Evolutionary conservation across 805 yeast genomes (phyloP).

Genomic region (Kluyveromyces aestuarii): DNA sequence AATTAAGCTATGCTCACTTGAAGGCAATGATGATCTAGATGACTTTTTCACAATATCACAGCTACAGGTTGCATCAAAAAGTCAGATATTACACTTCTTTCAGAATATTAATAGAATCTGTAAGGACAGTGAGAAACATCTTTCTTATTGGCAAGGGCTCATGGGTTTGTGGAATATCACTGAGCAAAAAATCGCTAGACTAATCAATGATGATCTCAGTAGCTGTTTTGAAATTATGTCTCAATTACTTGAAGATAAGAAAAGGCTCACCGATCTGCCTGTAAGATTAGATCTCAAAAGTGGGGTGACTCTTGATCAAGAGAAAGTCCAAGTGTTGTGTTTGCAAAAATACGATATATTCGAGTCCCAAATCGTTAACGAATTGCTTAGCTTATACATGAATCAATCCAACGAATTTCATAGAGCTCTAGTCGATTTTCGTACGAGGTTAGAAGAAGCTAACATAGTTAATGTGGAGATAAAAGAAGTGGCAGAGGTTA

Average conservation of each 20-base stretch:
- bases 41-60: neutral
- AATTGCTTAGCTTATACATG: slow-evolving; percentile 34
- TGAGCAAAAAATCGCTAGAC: slow-evolving; percentile 3
- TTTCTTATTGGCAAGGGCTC: slow-evolving; percentile 1
- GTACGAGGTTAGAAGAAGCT: neutral
- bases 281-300: slow-evolving; percentile 33
- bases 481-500: slow-evolving; percentile 28
- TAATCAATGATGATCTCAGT: neutral
- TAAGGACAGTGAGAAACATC: neutral
- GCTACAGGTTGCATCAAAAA: neutral
- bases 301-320: slow-evolving; percentile 35
- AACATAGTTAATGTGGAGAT: neutral
- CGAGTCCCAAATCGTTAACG: slow-evolving; percentile 38
- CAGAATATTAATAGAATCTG: neutral
- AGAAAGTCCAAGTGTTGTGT: slow-evolving; percentile 45
- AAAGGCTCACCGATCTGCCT: slow-evolving; percentile 43
- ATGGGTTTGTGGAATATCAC: slow-evolving; percentile 7
- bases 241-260: slow-evolving; percentile 11
- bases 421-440: neutral
- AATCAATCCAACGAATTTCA: slow-evolving; percentile 25
- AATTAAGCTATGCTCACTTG: neutral
- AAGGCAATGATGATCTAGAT: neutral
- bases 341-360: slow-evolving; percentile 49
- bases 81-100: neutral
- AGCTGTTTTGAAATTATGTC: slow-evolving; percentile 3